A percentile compares a stretch with the other conserved stretches of the same genome.
phyloP scores from a whole-genome alignment of 1,284 basidiomycete genomes.

The Bjerkandera adusta region DNA sequence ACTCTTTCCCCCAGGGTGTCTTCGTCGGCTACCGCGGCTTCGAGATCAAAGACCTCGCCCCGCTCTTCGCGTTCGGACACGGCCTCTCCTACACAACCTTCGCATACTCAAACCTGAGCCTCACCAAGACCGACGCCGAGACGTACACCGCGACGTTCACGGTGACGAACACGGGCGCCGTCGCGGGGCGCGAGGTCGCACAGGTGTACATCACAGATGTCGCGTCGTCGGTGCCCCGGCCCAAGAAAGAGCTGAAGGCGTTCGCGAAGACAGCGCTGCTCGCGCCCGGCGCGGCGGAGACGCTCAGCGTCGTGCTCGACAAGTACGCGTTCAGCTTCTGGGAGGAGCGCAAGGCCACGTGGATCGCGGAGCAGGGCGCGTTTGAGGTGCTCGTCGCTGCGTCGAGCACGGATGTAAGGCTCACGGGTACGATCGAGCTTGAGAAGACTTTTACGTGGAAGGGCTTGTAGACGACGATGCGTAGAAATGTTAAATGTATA shows the following conservation, averaged over 20 bases:
- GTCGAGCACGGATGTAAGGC: slow-evolving; percentile 18
- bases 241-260: slow-evolving; percentile 49
- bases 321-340: slow-evolving; percentile 57
- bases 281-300: slow-evolving; percentile 39
- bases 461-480: too few relatives aligned
- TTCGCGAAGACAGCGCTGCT: slow-evolving; percentile 52
- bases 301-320: slow-evolving; percentile 44
- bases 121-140: slow-evolving; percentile 43
- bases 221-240: slow-evolving; percentile 46
- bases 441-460: slow-evolving; percentile 30
- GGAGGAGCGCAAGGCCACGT: slow-evolving; percentile 32
- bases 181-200: slow-evolving; percentile 52
- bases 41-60: slow-evolving; percentile 57
- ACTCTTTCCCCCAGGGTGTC: slow-evolving; percentile 14
- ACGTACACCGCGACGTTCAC: slow-evolving; percentile 44
- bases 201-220: slow-evolving; percentile 57
- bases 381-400: slow-evolving; percentile 29
- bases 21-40: slow-evolving; percentile 71
- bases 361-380: slow-evolving; percentile 20
- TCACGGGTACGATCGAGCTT: slow-evolving; percentile 25
- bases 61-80: slow-evolving; percentile 76
- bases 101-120: slow-evolving; percentile 47
- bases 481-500: too few relatives aligned
- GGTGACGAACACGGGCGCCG: slow-evolving; percentile 52
- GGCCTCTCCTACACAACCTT: slow-evolving; percentile 83